Base-by-base conservation (phyloP, 257 asterid species). In the Jaltomata sinuosa region DNA sequence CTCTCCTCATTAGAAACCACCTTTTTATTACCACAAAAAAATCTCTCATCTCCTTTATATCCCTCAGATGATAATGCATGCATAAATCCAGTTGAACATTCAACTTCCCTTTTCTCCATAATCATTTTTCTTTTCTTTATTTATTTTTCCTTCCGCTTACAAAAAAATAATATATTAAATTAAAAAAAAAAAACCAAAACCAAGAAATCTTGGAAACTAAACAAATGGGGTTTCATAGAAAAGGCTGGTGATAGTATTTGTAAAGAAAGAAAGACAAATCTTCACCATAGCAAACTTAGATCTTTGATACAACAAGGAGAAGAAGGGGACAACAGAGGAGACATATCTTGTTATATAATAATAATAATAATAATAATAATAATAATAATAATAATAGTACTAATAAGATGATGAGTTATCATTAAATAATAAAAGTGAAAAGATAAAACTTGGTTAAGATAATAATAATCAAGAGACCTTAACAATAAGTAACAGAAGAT, bases 71-170 rank as follows among this genome's bases (percentile, higher is more conserved):
- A 59, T 57, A 88, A 72, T 67, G 85, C 91, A 82, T 86, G 85
- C 86, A 87, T 84, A 83, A 67, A 85, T 45, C 84, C 88, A 47
- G 57, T 22, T 22, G 76, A 68, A 47, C 80, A 83, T 59, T 74
- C 89, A 67, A 57, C 71, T 18, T 83, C 92, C 82, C 81, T 87
- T 81, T 89, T 88, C 79, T 89, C 88, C 91, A 88, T 82, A 69
- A 52, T 82, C 65, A 32, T 32, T 32, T 32, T 32, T 22, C 25
- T 49, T 7, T n/a, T n/a, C n/a, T n/a, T n/a, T n/a, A n/a, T n/a
- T n/a, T n/a, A n/a, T n/a, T 32, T 32, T 32, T 32, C 42, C 25
- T 49, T 7, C 16, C 8, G 25, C 55, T 25, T 27, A 7, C 50
- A 5, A 3, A 11, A n/a, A 27, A 10, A 25, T 2, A 59, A 1